Base-by-base conservation (phyloP, 768 basidiomycete species). In the Floccularia luteovirens region DNA sequence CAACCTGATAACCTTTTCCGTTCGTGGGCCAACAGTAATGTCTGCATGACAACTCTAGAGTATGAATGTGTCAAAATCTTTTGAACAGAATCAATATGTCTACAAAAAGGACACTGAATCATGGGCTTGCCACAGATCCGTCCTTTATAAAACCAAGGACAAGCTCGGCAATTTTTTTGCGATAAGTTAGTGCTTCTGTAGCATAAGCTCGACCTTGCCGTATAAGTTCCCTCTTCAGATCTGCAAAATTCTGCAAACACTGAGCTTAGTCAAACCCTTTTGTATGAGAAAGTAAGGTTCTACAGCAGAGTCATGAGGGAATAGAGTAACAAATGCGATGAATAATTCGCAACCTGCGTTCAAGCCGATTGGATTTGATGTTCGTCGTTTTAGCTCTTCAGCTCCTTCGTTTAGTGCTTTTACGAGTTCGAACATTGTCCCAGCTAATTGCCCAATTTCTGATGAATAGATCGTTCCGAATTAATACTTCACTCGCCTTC, bases 1-100 rank as follows among this genome's bases (percentile, higher is more conserved):
- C 5, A 46, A 74, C 74, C 75, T 53, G 89, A 90, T 61, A 98
- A 90, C 42, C 93, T 77, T 67, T 98, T 97, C 58, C 76, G 79
- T 54, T 82, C 72, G 59, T 94, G 90, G 13, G 96, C 93, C 42
- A 84, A 77, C 33, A 97, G 72, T 38, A 99, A 73, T 24, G 93
- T 86, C 61, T 90, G 82, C 67, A 93, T 83, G 41, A 99, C 94
- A 32, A 97, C 92, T 52, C 96, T 75, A 19, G 92, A 97, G 66
- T 93, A 93, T 24, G 90, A 91, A 62, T 99, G 96, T 2, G 92
- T 97, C 43, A 99, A 75, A 55, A 99, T 92, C 90, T 97, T 57
- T 43, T 56, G 41, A 33, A 40, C 38, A 39, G 38, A 23, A 41
- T 25, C 43, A 24, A 32, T 19, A 45, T 14, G 27, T 20, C 21